Conservation (phyloP, 1,284 basidiomycete genomes). For the Inonotus obliquus region DNA sequence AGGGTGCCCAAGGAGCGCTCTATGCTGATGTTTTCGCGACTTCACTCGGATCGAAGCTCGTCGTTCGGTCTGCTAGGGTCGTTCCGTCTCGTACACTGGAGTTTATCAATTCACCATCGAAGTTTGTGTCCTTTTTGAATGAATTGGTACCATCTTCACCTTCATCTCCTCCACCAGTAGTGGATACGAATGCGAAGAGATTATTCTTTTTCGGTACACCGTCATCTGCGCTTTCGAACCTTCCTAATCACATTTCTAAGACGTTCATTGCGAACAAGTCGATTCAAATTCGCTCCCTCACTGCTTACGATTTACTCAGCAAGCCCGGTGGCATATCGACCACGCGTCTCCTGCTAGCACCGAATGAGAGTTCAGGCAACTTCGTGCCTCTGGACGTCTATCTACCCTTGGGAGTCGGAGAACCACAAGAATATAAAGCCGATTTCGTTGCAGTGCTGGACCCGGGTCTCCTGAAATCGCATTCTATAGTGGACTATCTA, state of each 20-base stretch:
- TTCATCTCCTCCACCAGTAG: conserved; percentile 20
- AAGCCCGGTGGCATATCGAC: conserved; percentile 61
- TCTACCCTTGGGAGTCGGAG: conserved; percentile 20
- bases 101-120: conserved; percentile 42
- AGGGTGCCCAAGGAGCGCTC: conserved; percentile 58
- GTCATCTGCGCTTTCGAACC: conserved; percentile 44
- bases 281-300: conserved; percentile 54
- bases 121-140: conserved; percentile 44
- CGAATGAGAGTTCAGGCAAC: conserved; percentile 33
- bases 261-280: conserved; percentile 49
- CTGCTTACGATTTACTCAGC: conserved; percentile 65
- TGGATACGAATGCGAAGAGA: conserved; percentile 41
- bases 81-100: conserved; percentile 51
- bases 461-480: conserved; percentile 59
- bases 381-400: conserved; percentile 23
- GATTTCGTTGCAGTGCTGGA: conserved; percentile 75
- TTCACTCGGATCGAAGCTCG: conserved; percentile 43
- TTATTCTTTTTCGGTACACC: conserved; percentile 62
- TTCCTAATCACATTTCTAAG: conserved; percentile 52
- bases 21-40: conserved; percentile 69
- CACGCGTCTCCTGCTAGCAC: conserved; percentile 55
- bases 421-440: conserved; percentile 21
- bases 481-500: conserved; percentile 55
- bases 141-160: conserved; percentile 26
- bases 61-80: conserved; percentile 55